These are phyloP conservation scores for Mortierella sp. DNA, from an alignment of 371 early-diverging fungal genomes.

Conservation along the genomic window DNA sequence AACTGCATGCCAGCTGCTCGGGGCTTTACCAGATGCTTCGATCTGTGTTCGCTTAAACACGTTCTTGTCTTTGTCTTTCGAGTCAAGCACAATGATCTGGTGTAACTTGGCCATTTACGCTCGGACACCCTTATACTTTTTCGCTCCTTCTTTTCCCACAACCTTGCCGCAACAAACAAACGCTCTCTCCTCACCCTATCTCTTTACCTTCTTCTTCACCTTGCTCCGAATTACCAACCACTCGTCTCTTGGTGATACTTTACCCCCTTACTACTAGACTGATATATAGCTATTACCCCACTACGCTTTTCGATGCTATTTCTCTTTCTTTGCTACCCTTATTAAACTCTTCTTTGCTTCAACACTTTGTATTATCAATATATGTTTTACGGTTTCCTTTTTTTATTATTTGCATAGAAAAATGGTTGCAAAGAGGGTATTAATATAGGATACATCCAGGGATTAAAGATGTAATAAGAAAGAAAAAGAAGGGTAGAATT, in stretches of 20 bases:
- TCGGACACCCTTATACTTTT: background rate
- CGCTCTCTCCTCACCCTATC: too few relatives aligned
- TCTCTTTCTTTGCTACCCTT: background rate
- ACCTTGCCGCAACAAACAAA: too few relatives aligned
- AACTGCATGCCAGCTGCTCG: slow-evolving; percentile 14
- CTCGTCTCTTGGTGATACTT: background rate
- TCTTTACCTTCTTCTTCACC: background rate
- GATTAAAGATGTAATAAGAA: background rate
- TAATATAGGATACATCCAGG: background rate
- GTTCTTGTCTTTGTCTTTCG: background rate
- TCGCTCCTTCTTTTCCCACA: background rate
- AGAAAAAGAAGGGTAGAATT: background rate
- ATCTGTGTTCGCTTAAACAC: background rate
- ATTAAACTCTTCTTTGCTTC: background rate
- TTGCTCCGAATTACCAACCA: background rate
- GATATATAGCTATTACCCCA: background rate
- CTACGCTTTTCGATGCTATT: background rate
- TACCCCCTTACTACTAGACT: background rate
- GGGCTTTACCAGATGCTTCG: slow-evolving; percentile 15
- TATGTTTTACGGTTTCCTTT: background rate
- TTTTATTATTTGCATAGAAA: slow-evolving; percentile 12
- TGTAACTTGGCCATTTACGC: background rate
- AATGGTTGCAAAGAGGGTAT: slow-evolving; percentile 1
- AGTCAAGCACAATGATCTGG: background rate
- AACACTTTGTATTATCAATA: background rate